Evolutionary conservation across 129 eudicot genomes (phyloP), one percentile per base, ranked within the genome.

Genomic region (Ambrosia trifida): DNA sequence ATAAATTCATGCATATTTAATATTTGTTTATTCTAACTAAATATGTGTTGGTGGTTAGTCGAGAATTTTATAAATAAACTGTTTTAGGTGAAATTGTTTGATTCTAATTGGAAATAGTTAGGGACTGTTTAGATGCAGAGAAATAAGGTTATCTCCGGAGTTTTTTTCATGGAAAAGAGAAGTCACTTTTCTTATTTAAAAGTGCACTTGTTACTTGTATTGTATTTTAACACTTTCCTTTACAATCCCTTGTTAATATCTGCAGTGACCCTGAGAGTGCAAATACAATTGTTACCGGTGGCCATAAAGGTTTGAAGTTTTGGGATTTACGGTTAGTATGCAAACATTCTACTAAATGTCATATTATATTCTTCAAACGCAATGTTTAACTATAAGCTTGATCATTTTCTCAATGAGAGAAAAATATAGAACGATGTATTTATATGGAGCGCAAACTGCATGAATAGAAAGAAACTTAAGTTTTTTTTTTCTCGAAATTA

Each of bases 241-340:
- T 30, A 43, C 5, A 47, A 11, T 60, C 16, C 36, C 7, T 70
- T 74, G 30, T 52, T 67, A 13, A 38, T 41, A 60, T 72, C 36
- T 85, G 80, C 89, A 95, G 99, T 64, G 88, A 84, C 84, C 83
- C 80, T 12, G 99, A 84, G 85, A 78, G 88, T 83, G 78, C 96
- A 20, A 90, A 90, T 81, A 62, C 88, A 9, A 62, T 95, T 16
- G 85, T 83, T 71, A 84, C 94, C 36, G 96, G 86, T 32, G 94
- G 99, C 16, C 81, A 85, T 50, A 87, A 85, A 70, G 89, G 97
- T 71, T 43, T 86, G 32, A 95, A 86, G 76, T 90, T 95, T 76
- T 95, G 99, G 99, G 99, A 95, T 81, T 17, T 90, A 68, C 93
- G 97, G 99, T 90, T 80, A 70, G 89, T 43, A 72, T 50, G 18